Evolutionary conservation across 2,329 filamentous ascomycete species (phyloP), one percentile per base, ranked within the genome.

Genomic region (Delphinella strobiligena): DNA sequence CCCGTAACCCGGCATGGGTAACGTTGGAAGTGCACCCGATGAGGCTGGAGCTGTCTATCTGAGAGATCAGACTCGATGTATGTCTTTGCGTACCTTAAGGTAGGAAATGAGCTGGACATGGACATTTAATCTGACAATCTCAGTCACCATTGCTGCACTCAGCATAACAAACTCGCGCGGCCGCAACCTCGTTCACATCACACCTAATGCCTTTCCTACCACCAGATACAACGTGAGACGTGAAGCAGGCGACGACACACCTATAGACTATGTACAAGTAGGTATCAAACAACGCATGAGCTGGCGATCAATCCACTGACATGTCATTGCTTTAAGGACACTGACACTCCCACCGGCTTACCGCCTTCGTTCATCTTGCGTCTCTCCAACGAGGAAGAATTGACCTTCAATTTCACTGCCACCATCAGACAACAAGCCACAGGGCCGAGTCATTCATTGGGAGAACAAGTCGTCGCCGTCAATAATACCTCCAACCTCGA

Each of bases 231-330:
- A 69, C 49, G 84, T 79, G 35, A 80, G 74, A 54, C 78, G 83
- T 54, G 77, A 87, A 31, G 47, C 69, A 17, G 79, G 80, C 51
- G 89, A 98, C 57, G 75, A 76, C 46, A 69, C 71, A 40, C 79
- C 84, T 5, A 70, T 95, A 49, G 89, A 96, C 65, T 98, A 86
- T 64, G 75, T 98, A 32, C 89, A 94, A 78, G 88, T 93, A 68
- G 47, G 66, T 61, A 7, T 3, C n/a, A 32, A 14, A 4, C n/a
- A 14, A 4, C n/a, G 2, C 9, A 15, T 17, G 8, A 9, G 14
- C 14, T 22, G 18, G 18, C 30, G 9, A 18, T 33, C 22, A n/a
- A 7, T 11, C 11, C 29, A 34, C 39, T 43, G 41, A 48, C 38
- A 5, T 5, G n/a, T n/a, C n/a, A n/a, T 29, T 19, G 27, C 9